Conservation (phyloP, 2,329 filamentous ascomycete species). For the Phyllosticta ampelicida region DNA sequence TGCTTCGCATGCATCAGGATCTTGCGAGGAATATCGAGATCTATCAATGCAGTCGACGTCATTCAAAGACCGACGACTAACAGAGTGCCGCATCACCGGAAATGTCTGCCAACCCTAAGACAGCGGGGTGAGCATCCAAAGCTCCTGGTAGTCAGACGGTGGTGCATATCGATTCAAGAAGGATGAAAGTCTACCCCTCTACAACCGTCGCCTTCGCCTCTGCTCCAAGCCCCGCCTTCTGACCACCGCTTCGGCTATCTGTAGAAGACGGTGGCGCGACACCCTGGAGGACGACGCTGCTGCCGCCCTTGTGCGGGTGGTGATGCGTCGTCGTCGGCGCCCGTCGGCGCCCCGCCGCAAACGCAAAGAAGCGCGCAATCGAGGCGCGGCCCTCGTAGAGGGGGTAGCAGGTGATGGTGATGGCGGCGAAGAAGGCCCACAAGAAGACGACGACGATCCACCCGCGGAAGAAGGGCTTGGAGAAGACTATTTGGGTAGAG, state of each 20-base stretch:
- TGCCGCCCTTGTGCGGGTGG: neutral
- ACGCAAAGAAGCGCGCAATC: slow-evolving; percentile 4
- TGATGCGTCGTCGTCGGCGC: neutral
- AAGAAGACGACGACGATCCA: slow-evolving; percentile 10
- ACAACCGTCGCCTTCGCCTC: neutral
- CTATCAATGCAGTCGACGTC: no score
- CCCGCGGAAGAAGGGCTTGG: slow-evolving; percentile 9
- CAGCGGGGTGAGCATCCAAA: no score
- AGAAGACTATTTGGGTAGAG: neutral
- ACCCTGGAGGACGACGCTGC: neutral
- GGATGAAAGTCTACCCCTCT: neutral
- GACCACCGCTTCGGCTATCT: neutral
- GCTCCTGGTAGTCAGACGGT: no score
- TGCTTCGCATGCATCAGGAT: no score
- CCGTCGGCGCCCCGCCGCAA: neutral
- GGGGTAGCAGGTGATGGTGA: slow-evolving; percentile 8
- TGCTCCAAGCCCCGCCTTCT: neutral
- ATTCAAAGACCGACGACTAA: no score
- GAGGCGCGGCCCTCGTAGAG: slow-evolving; percentile 7
- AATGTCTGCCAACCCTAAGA: no score
- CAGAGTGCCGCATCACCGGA: no score
- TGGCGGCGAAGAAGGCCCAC: slow-evolving; percentile 9
- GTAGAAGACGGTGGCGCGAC: neutral
- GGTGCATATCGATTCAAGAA: no score
- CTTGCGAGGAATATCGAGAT: no score